Percentiles rank a stretch among this genome's conserved stretches.
Conservation (phyloP, 345 rosid species). For the Corymbia maculata region DNA sequence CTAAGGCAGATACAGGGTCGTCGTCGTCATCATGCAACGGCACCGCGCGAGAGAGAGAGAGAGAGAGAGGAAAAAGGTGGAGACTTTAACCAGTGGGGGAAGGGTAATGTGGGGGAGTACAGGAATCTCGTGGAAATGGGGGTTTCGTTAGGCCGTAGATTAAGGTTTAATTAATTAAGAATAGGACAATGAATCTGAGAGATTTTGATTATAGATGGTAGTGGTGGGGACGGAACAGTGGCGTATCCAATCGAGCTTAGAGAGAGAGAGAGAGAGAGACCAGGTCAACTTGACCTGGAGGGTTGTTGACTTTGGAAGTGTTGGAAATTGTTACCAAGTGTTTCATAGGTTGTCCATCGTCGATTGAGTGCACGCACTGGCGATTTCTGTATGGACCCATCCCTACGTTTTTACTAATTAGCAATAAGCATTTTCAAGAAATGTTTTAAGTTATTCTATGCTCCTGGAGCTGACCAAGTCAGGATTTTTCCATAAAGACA, state of each 20-base stretch:
- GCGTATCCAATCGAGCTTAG: background rate
- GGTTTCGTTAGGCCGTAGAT: background rate
- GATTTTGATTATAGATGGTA: background rate
- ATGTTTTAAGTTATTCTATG: too few species aligned
- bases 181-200: background rate
- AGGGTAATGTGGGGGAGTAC: background rate
- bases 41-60: background rate
- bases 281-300: background rate
- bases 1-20: slow-evolving; percentile 7
- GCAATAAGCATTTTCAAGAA: background rate
- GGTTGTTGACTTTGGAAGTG: background rate
- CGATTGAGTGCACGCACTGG: background rate
- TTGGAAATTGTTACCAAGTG: background rate
- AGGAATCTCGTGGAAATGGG: background rate
- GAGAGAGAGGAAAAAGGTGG: background rate
- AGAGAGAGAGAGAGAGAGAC: background rate
- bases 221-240: background rate
- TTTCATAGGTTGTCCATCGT: background rate
- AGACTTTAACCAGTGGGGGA: background rate
- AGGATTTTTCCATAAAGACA: too few species aligned
- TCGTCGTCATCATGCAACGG: background rate
- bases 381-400: background rate
- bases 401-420: background rate
- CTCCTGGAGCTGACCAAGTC: too few species aligned
- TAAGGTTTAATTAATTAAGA: background rate